A percentile compares a stretch with the other conserved stretches of the same genome.
phyloP scores from a whole-genome alignment of 164 flowering plant genomes.

The Tetracentron sinense region DNA sequence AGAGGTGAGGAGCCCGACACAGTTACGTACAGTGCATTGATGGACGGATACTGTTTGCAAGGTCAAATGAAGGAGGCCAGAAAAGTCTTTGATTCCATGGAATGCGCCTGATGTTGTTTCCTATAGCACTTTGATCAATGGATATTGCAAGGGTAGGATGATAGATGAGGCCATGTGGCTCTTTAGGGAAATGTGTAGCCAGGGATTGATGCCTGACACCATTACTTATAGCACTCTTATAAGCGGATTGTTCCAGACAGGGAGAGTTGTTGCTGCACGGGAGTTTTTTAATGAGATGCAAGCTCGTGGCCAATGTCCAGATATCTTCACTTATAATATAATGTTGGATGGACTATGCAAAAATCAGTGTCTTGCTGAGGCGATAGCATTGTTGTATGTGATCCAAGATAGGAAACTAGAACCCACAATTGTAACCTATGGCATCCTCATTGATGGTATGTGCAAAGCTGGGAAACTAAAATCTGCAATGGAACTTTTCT shows the following conservation, averaged over 20 bases:
- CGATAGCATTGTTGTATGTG: background rate
- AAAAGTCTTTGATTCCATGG: conserved; percentile 6
- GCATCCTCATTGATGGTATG: no score
- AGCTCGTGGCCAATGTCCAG: background rate
- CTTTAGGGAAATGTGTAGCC: background rate
- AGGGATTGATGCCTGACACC: background rate
- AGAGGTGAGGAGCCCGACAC: background rate
- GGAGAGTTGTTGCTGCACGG: background rate
- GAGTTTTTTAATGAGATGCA: background rate
- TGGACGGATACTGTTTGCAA: conserved; percentile 3
- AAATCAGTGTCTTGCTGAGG: background rate
- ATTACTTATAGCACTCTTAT: background rate
- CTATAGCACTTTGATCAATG: conserved; percentile 8
- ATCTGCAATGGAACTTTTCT: no score
- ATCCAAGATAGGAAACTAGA: background rate
- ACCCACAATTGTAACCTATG: no score
- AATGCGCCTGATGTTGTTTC: conserved; percentile 1
- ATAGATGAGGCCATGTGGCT: background rate
- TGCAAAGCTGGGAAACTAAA: no score
- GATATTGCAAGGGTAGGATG: conserved; percentile 7
- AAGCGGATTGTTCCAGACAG: background rate
- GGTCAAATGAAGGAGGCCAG: background rate
- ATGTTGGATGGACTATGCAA: background rate
- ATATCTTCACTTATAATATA: background rate
- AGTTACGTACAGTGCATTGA: background rate